A percentile compares a stretch with the other conserved stretches of the same genome.
phyloP scores from a whole-genome alignment of 2,329 filamentous ascomycete species.

The Neoscytalidium dimidiatum region DNA sequence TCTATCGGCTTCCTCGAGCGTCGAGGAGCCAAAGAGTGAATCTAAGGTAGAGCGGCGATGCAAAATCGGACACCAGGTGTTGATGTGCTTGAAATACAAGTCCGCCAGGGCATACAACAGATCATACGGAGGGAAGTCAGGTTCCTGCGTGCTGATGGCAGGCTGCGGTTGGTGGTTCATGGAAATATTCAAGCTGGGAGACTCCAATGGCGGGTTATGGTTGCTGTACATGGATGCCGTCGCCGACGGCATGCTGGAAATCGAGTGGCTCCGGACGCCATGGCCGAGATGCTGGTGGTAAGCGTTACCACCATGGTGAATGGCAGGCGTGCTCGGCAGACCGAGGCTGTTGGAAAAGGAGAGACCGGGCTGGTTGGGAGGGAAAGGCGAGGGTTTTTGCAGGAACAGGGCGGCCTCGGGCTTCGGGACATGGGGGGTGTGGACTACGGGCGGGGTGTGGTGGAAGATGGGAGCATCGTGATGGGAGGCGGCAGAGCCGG shows the following conservation, averaged over 20 bases:
- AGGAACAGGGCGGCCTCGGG: slow-evolving; percentile 50
- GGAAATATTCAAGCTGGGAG: slow-evolving; percentile 60
- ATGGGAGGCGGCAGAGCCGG: slow-evolving; percentile 26
- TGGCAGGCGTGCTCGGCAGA: slow-evolving; percentile 14
- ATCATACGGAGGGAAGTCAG: slow-evolving; percentile 61
- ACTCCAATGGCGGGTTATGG: slow-evolving; percentile 52
- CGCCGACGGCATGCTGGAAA: slow-evolving; percentile 19
- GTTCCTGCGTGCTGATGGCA: slow-evolving; percentile 34
- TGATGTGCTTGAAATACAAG: slow-evolving; percentile 65
- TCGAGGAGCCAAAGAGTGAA: slow-evolving; percentile 73
- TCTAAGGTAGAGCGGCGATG: slow-evolving; percentile 82
- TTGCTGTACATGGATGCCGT: slow-evolving; percentile 31
- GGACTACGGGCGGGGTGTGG: slow-evolving; percentile 37
- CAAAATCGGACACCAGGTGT: slow-evolving; percentile 80
- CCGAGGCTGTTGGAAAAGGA: slow-evolving; percentile 27
- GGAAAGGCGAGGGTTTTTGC: slow-evolving; percentile 44
- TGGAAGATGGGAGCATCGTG: slow-evolving; percentile 35
- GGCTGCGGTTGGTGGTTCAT: slow-evolving; percentile 14
- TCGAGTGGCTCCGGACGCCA: slow-evolving; percentile 18
- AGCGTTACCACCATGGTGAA: slow-evolving; percentile 16
- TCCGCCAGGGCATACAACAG: slow-evolving; percentile 62
- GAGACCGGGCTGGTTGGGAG: slow-evolving; percentile 27
- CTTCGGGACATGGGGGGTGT: slow-evolving; percentile 44
- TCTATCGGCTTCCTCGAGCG: slow-evolving; percentile 77
- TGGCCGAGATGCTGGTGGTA: slow-evolving; percentile 21